These are phyloP conservation scores for Calonectria fujianensis DNA, from an alignment of 2,329 filamentous ascomycete species.

Conservation along the genomic window DNA sequence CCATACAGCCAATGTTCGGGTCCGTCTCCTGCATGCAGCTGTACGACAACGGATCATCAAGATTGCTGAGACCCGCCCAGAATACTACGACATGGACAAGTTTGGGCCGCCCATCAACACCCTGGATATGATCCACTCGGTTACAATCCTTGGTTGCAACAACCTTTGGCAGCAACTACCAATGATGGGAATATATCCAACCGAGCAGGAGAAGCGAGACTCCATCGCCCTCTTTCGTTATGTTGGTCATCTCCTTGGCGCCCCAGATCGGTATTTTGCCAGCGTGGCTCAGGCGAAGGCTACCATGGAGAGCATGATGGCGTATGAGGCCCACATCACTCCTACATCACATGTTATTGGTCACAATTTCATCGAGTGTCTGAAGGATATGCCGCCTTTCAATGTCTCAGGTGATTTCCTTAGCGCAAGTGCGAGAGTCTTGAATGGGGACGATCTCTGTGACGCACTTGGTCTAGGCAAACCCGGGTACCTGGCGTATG, in stretches of 20 bases:
- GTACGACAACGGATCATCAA: slow-evolving; percentile 78
- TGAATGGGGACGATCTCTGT: slow-evolving; percentile 63
- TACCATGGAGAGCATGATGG: slow-evolving; percentile 59
- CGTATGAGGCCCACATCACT: slow-evolving; percentile 59
- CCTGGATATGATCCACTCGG: slow-evolving; percentile 78
- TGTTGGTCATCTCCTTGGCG: slow-evolving; percentile 56
- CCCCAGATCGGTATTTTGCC: slow-evolving; percentile 53
- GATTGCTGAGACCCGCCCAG: slow-evolving; percentile 70
- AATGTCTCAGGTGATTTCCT: slow-evolving; percentile 55
- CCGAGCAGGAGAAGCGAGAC: slow-evolving; percentile 74
- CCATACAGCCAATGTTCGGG: slow-evolving; percentile 76
- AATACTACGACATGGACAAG: slow-evolving; percentile 76
- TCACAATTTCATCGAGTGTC: slow-evolving; percentile 62
- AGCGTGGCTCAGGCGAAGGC: slow-evolving; percentile 54
- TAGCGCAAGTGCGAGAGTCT: slow-evolving; percentile 53
- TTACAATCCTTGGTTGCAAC: slow-evolving; percentile 77
- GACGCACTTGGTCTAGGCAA: slow-evolving; percentile 59
- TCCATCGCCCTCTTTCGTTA: slow-evolving; percentile 76
- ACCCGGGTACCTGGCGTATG: slow-evolving; percentile 55
- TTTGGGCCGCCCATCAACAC: slow-evolving; percentile 80
- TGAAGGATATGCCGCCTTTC: slow-evolving; percentile 61
- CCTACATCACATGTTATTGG: slow-evolving; percentile 59
- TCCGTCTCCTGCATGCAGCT: slow-evolving; percentile 79
- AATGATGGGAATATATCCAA: slow-evolving; percentile 76
- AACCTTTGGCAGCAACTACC: slow-evolving; percentile 78